Evolutionary conservation across 164 flowering plant genomes (phyloP).

Genomic region (Liriodendron chinense): DNA sequence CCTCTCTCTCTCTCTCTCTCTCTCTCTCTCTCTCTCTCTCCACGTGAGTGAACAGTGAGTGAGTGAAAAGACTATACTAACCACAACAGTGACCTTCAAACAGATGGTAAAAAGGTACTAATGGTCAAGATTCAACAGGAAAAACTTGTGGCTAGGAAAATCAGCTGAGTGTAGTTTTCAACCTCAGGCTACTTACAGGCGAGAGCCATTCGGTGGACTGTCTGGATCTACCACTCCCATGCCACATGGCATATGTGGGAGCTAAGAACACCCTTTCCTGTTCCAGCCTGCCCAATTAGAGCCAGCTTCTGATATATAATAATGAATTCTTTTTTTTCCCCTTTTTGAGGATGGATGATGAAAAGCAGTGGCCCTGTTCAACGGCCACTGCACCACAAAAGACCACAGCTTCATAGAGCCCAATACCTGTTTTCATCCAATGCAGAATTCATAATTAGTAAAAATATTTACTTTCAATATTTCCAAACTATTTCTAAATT

Average conservation of each 20-base stretch:
- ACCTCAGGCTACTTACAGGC: neutral
- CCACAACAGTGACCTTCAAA: neutral
- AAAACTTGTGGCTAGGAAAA: neutral
- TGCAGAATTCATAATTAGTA: neutral
- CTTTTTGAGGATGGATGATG: neutral
- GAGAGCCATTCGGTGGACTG: neutral
- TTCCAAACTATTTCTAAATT: too few relatives aligned
- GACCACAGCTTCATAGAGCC: constrained; percentile 7
- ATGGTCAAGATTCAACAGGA: neutral
- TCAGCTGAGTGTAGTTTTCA: neutral
- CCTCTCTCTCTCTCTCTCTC: neutral
- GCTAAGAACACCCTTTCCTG: neutral
- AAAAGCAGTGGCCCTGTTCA: constrained; percentile 5
- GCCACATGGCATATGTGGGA: neutral
- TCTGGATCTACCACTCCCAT: neutral
- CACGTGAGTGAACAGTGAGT: neutral
- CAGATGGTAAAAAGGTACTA: neutral
- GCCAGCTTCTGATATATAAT: neutral
- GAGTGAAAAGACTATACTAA: too few relatives aligned
- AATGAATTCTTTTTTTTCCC: neutral
- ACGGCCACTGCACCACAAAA: neutral
- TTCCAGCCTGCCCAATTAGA: neutral
- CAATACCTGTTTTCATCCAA: constrained; percentile 3
- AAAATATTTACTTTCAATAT: too few relatives aligned
- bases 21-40: neutral